These are phyloP conservation scores for Fusarium dlaminii DNA, from an alignment of 2,329 filamentous ascomycete species.

Conservation along the genomic window DNA sequence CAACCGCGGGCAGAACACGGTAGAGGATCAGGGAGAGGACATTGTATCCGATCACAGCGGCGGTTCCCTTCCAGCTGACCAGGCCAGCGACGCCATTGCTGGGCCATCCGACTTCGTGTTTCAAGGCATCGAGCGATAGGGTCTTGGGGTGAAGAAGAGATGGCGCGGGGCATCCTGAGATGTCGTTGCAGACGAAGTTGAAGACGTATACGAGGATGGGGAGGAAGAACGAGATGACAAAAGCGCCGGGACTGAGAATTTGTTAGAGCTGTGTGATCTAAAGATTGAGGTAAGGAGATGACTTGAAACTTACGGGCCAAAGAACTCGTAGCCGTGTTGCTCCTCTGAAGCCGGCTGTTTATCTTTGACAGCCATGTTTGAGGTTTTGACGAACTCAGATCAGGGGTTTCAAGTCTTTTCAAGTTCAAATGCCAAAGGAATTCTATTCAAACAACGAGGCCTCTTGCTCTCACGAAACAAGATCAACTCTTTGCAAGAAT, in stretches of 20 bases:
- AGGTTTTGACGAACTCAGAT: not conserved
- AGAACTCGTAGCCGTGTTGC: constrained; percentile 62
- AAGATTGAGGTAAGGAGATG: not conserved
- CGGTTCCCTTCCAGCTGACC: constrained; percentile 72
- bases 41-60: constrained; percentile 82
- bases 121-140: constrained; percentile 76
- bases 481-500: constrained; percentile 8
- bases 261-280: constrained; percentile 13
- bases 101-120: constrained; percentile 85
- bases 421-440: not conserved
- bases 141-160: constrained; percentile 78
- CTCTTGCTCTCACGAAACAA: not conserved
- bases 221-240: constrained; percentile 80
- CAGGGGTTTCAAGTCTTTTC: not conserved
- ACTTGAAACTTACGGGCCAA: constrained; percentile 57
- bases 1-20: constrained; percentile 77
- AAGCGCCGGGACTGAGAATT: constrained; percentile 74
- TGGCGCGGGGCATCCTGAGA: constrained; percentile 89
- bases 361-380: constrained; percentile 47
- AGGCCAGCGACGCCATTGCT: constrained; percentile 74
- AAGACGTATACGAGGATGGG: constrained; percentile 82
- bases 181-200: constrained; percentile 89
- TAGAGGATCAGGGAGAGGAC: constrained; percentile 78
- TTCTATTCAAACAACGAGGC: not conserved
- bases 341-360: constrained; percentile 41